These are phyloP conservation scores for Sporothrix curviconia DNA, from an alignment of 2,329 filamentous ascomycete genomes.

Conservation along the genomic window DNA sequence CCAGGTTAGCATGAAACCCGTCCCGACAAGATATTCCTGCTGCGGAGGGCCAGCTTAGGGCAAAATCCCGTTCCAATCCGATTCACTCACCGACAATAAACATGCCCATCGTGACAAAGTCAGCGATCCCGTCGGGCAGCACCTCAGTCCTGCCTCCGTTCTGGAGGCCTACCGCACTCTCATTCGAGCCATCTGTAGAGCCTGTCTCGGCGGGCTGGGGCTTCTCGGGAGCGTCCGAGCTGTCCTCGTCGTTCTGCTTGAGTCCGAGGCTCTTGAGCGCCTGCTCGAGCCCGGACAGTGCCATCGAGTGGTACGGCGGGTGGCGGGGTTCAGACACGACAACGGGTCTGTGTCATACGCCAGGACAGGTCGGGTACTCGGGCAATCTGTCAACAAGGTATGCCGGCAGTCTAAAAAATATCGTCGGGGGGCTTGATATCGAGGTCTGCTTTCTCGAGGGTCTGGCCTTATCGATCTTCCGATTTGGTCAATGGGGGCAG, in stretches of 20 bases:
- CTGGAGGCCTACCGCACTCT: neutral
- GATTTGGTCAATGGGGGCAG: slow-evolving; percentile 1
- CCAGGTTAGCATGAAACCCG: neutral
- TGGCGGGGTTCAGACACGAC: neutral
- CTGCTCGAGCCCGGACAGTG: neutral
- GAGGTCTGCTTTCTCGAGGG: neutral
- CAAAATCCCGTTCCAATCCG: neutral
- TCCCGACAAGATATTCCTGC: neutral
- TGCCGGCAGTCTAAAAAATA: neutral
- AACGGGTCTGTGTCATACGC: neutral
- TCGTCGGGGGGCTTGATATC: neutral
- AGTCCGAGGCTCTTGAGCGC: neutral
- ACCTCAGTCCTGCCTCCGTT: neutral
- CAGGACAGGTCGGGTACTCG: neutral
- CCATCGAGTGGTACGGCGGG: neutral
- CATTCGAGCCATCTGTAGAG: neutral
- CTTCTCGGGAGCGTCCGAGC: neutral
- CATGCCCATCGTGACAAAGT: slow-evolving; percentile 67
- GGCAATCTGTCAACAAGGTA: too few relatives aligned
- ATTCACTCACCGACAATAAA: slow-evolving; percentile 60
- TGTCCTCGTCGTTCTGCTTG: neutral
- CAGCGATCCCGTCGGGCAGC: slow-evolving; percentile 32
- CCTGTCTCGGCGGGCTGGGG: neutral
- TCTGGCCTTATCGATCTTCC: slow-evolving; percentile 10
- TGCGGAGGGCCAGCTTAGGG: neutral